Evolutionary conservation across 495 filamentous ascomycete species (phyloP).

Genomic region (Podospora fimiseda): DNA sequence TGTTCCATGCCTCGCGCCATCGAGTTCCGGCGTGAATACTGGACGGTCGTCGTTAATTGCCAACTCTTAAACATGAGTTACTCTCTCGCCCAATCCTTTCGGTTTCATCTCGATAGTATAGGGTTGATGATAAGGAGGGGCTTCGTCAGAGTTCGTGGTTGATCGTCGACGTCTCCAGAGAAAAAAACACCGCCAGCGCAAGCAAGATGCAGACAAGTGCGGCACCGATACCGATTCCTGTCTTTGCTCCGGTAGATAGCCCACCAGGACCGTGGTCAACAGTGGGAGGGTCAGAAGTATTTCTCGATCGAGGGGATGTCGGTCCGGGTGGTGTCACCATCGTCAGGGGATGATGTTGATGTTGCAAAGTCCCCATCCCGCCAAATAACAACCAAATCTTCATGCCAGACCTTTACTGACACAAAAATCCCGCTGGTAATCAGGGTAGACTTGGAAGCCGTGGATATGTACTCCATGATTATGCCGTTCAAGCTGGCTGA

Average conservation of each 20-base stretch:
- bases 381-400: background rate
- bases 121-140: no score
- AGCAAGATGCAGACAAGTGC: background rate
- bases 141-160: no score
- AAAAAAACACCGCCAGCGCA: no score
- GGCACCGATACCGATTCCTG: background rate
- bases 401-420: background rate
- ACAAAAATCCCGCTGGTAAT: background rate
- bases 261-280: no score
- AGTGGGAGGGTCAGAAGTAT: no score
- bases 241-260: background rate
- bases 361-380: background rate
- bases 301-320: background rate
- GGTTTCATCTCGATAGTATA: background rate
- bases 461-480: background rate
- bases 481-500: background rate
- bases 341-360: no score
- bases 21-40: background rate
- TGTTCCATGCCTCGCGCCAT: no score
- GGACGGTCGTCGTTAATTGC: no score
- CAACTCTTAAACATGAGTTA: no score
- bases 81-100: background rate
- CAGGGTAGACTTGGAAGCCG: no score
- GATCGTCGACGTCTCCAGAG: no score
- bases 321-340: background rate